These are phyloP conservation scores for Sporothrix dimorphospora DNA, from an alignment of 2,329 filamentous ascomycete genomes.

Conservation along the genomic window DNA sequence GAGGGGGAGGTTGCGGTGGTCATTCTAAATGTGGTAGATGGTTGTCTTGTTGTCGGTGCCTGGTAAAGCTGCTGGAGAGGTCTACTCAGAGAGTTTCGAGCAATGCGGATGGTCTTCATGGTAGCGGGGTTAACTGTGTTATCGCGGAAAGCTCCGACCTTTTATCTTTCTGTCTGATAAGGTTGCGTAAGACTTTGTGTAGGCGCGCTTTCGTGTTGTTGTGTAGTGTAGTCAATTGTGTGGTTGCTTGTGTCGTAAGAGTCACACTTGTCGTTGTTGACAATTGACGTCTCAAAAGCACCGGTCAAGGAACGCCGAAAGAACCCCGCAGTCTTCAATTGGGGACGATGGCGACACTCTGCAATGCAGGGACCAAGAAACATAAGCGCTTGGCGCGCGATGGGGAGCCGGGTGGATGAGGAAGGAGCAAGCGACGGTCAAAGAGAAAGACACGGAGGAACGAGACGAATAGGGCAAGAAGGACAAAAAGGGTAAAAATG, in stretches of 20 bases:
- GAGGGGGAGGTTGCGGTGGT: neutral
- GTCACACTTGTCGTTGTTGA: conserved; percentile 1
- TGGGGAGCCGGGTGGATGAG: neutral
- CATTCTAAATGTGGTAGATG: neutral
- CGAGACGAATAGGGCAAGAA: neutral
- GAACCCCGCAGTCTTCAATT: conserved; percentile 2
- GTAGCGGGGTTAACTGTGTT: neutral
- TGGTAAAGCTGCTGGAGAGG: neutral
- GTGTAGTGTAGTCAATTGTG: neutral
- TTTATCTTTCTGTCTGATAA: neutral
- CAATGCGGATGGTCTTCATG: conserved; percentile 6
- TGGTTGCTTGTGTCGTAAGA: too few relatives aligned
- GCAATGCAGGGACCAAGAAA: neutral
- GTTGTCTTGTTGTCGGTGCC: neutral
- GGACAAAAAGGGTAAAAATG: neutral
- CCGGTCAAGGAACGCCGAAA: neutral
- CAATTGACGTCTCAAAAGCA: too few relatives aligned
- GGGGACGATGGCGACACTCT: neutral
- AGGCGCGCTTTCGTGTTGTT: neutral
- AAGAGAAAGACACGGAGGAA: neutral
- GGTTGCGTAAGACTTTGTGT: neutral
- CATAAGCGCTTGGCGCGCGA: neutral
- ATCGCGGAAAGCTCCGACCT: neutral
- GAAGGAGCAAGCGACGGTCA: neutral
- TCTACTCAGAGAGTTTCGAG: neutral